Evolutionary conservation across 2,329 filamentous ascomycete genomes (phyloP), one percentile per base, ranked within the genome.

Genomic region (Trichoderma sp.): DNA sequence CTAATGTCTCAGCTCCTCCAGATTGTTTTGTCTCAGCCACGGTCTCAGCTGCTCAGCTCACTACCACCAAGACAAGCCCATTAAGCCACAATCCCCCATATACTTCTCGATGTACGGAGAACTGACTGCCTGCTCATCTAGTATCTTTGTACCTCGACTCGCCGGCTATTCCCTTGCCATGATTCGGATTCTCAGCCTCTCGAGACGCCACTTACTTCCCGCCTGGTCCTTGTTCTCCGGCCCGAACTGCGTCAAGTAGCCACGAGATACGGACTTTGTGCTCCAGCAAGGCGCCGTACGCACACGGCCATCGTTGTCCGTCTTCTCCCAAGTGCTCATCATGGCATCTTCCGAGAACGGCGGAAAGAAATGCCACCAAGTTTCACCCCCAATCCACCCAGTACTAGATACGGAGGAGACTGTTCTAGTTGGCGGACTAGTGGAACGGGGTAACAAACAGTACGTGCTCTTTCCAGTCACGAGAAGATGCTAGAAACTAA

Each of bases 381-480:
- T 59, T 59, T 55, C 65, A 59, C 65, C 36, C 13, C 36, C 9
- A 69, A 36, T 47, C 65, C 67, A 62, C 57, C 39, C 20, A 36
- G 67, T 28, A 53, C 47, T 53, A 23, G 47, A 53, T 23, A 26
- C n/a, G 55, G 39, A 59, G 57, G 57, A 23, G 28, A 28, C n/a
- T 13, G 57, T 36, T 36, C 57, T 62, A 61, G 57, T 50, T 20
- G 67, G 57, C 20, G 20, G 67, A 26, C 67, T 61, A 62, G 67
- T 62, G 39, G 39, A 69, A 69, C 67, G 39, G 67, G 39, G 67
- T 62, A 53, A 53, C 39, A 69, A 23, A 53, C 67, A 69, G 57
- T 69, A 62, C 57, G 67, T 69, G 55, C 55, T 62, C 26, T 61
- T 53, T 53, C 26, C 36, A 50, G 66, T 50, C 67, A 47, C 47